A percentile compares a stretch with the other conserved stretches of the same genome.
phyloP scores from a whole-genome alignment of 2,329 filamentous ascomycete species.

The Colletotrichum magnum region DNA sequence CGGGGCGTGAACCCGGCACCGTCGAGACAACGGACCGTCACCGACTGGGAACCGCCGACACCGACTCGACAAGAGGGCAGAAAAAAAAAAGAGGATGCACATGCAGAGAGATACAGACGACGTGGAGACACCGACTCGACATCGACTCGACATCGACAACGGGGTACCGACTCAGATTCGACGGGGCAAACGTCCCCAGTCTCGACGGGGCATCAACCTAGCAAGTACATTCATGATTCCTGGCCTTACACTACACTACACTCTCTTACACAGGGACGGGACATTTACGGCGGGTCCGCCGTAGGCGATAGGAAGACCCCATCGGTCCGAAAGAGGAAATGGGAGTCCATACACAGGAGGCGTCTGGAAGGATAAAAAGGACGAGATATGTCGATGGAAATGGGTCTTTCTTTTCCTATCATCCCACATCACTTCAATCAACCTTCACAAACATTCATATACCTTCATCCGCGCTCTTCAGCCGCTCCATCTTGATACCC shows the following conservation, averaged over 20 bases:
- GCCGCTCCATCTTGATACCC: constrained; percentile 12
- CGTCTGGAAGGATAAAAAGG: constrained; percentile 39
- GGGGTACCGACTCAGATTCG: constrained; percentile 11
- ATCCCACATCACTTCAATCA: constrained; percentile 18
- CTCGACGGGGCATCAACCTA: constrained; percentile 33
- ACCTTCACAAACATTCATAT: constrained; percentile 13
- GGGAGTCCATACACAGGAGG: constrained; percentile 12
- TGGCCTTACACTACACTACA: no score
- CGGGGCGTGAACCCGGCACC: constrained; percentile 39
- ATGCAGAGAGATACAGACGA: constrained; percentile 19
- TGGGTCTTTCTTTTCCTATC: background rate
- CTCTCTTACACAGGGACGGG: constrained; percentile 4
- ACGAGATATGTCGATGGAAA: constrained; percentile 29
- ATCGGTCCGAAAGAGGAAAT: constrained; percentile 39
- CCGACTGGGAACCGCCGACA: constrained; percentile 39
- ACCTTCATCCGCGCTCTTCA: constrained; percentile 3
- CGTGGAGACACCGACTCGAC: constrained; percentile 20
- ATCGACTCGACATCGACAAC: constrained; percentile 22
- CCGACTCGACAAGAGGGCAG: constrained; percentile 23
- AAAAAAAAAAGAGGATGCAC: background rate
- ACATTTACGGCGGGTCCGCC: constrained; percentile 38
- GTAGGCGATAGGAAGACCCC: constrained; percentile 32
- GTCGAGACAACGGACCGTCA: constrained; percentile 36
- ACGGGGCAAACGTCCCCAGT: constrained; percentile 30
- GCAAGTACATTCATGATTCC: background rate